Evolutionary conservation across 495 filamentous ascomycete genomes (phyloP), one percentile per base, ranked within the genome.

Genomic region (Daldinia bambusicola): DNA sequence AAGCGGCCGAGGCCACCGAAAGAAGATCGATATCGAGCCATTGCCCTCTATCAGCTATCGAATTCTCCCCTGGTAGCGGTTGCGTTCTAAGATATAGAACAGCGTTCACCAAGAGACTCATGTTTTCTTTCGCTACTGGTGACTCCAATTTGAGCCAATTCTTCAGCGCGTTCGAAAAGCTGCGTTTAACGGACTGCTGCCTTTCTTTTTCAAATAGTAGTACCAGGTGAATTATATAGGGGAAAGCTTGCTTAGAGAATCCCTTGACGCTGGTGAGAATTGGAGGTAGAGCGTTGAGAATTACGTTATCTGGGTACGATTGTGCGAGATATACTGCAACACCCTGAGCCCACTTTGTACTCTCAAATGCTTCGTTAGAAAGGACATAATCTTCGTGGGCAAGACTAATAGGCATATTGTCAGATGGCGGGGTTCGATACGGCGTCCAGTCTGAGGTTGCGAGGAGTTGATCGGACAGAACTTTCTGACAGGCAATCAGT

Each of bases 21-120:
- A 87, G 78, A 70, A 91, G 91, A 74, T 97, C 89, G 34, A 98
- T 80, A 34, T 95, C 91, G 34, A 99, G 87, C 95, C 95, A 98
- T 55, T 86, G 84, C 41, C 89, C 82, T 41, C 96, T 89, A 69
- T 97, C 91, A 43, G 88, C 89, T 60, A 90, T 90, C 0, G 92
- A 95, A 2, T 79, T 77, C 77, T 99, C 96, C 6, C 87, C 80
- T 2, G 89, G 89, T n/a, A 88, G 73, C n/a, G 84, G 85, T 75
- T 95, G 94, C 7, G 91, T 92, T 22, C 93, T 89, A 41, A 99
- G 84, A 74, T 97, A 98, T n/a, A 98, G 82, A 57, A 98, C 85
- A 12, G 90, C 89, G 60, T 90, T 90, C 38, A 98, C 84, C 1
- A 98, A 84, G 62, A 93, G 79, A 71, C 81, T 80, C 56, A 81